Base-by-base conservation (phyloP, 345 rosid genomes). In the Populus deltoides region DNA sequence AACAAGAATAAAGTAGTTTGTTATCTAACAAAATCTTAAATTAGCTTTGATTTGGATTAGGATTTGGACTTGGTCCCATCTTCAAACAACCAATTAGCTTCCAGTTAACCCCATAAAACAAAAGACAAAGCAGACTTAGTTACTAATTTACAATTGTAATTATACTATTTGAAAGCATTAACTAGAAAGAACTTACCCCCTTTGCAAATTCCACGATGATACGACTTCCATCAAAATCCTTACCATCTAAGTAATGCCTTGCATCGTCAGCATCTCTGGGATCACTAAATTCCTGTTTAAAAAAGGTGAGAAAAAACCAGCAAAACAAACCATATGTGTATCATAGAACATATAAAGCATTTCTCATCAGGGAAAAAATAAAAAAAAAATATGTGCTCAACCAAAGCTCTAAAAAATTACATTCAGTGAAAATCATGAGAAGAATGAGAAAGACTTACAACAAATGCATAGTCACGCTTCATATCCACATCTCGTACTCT, bases 381-480 rank as follows among this genome's bases (percentile, higher is more conserved):
- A 61, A 22, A 12, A 22, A 12, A 73, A 13, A 12, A 16, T 59
- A 0, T n/a, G 29, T n/a, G 63, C 63, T 9, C 22, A 38, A 47
- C 11, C 36, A 51, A 31, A 51, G 27, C 31, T n/a, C 12, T 20
- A 1, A 20, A 55, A 6, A 15, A 29, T 4, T n/a, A 20, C 39
- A 66, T 35, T 27, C 29, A 39, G n/a, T 4, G 41, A 57, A 41
- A 72, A 1, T 66, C 24, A 70, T 10, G 6, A 78, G 70, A 68
- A n/a, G 57, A 20, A 55, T 49, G 35, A 17, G 16, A 76, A 61
- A 25, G 81, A 90, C 97, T 78, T 95, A 95, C 99, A 88, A 95
- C 97, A 88, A 95, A 95, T 80, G 99, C 98, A 69, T 88, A 95
- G 89, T 95, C 98, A 66, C 95, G 97, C 98, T 94, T 94, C 98